Evolutionary conservation across 768 basidiomycete genomes (phyloP).

Genomic region (Chiua virens): DNA sequence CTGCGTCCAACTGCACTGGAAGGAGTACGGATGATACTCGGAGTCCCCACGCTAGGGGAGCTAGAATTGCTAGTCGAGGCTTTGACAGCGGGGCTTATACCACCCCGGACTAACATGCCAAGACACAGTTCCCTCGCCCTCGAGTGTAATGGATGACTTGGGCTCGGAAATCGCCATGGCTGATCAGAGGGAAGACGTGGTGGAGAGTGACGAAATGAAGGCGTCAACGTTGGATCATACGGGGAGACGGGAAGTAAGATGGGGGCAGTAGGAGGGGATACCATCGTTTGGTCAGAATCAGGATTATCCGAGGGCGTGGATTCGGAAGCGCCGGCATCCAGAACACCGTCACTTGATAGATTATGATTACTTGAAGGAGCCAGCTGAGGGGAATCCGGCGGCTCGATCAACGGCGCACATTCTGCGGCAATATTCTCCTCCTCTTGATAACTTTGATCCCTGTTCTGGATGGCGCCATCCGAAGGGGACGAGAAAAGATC

Average conservation of each 20-base stretch:
- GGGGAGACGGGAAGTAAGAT: slow-evolving; percentile 60
- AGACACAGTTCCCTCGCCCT: slow-evolving; percentile 63
- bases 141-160: slow-evolving; percentile 74
- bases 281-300: slow-evolving; percentile 6
- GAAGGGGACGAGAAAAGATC: slow-evolving; percentile 22
- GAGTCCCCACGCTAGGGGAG: slow-evolving; percentile 29
- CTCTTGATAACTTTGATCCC: slow-evolving; percentile 8
- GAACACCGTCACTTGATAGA: not conserved
- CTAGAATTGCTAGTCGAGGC: slow-evolving; percentile 27
- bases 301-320: not conserved
- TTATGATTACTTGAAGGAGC: slow-evolving; percentile 14
- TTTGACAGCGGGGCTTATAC: slow-evolving; percentile 48
- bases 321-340: slow-evolving; percentile 1
- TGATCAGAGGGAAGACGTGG: slow-evolving; percentile 74
- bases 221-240: slow-evolving; percentile 72
- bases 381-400: slow-evolving; percentile 23
- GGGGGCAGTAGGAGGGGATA: slow-evolving; percentile 28
- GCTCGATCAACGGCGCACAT: slow-evolving; percentile 27
- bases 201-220: slow-evolving; percentile 77
- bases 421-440: slow-evolving; percentile 11
- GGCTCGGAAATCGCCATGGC: slow-evolving; percentile 80
- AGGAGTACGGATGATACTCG: slow-evolving; percentile 32
- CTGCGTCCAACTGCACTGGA: slow-evolving; percentile 24
- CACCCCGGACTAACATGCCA: slow-evolving; percentile 57
- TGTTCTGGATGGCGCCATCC: slow-evolving; percentile 11